These are phyloP conservation scores for Conoideocrella luteorostrata DNA, from an alignment of 2,329 filamentous ascomycete species.

Conservation along the genomic window DNA sequence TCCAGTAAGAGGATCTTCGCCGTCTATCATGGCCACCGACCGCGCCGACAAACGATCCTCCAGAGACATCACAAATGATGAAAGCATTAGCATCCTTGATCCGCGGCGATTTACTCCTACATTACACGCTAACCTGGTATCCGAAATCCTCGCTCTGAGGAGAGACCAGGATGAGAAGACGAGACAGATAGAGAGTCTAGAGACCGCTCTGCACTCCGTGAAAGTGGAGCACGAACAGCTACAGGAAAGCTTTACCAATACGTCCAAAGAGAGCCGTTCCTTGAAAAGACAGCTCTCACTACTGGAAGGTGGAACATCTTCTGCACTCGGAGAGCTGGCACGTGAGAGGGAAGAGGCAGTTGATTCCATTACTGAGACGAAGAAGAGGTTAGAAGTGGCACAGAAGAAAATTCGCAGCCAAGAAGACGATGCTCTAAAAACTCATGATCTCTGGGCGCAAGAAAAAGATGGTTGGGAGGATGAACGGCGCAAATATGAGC, in stretches of 20 bases:
- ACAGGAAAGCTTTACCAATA: constrained; percentile 53
- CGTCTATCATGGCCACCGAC: constrained; percentile 40
- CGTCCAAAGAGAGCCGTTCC: constrained; percentile 69
- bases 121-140: constrained; percentile 86
- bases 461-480: constrained; percentile 83
- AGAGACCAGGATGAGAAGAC: constrained; percentile 88
- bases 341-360: constrained; percentile 82
- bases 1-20: constrained; percentile 51
- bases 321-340: constrained; percentile 75
- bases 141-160: constrained; percentile 81
- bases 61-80: constrained; percentile 56
- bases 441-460: constrained; percentile 72
- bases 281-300: constrained; percentile 80
- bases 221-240: constrained; percentile 70
- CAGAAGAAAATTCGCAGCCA: constrained; percentile 73
- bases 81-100: constrained; percentile 70
- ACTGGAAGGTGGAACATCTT: constrained; percentile 81
- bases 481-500: constrained; percentile 74
- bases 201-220: constrained; percentile 63
- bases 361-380: constrained; percentile 64
- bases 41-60: constrained; percentile 43
- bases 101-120: constrained; percentile 92
- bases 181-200: constrained; percentile 78
- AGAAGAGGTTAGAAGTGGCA: constrained; percentile 66
- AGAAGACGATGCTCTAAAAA: constrained; percentile 75